Evolutionary conservation across 805 yeast genomes (phyloP), one percentile per base, ranked within the genome.

Genomic region (Candida sonorensis): DNA sequence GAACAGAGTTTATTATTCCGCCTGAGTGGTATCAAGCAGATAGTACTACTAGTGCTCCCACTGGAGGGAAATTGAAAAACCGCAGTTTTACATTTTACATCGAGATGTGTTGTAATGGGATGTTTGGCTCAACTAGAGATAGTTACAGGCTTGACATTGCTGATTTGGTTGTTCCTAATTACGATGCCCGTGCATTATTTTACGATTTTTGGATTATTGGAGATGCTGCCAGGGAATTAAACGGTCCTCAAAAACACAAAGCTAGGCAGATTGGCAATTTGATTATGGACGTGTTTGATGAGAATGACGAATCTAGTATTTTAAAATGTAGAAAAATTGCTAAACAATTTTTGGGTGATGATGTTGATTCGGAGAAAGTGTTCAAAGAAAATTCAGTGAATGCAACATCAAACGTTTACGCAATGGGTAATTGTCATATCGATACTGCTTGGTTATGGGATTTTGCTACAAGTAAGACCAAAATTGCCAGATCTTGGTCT

Each of bases 371-470:
- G 4, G 71, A 72, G 11, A 67, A 68, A 9, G 97, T 90, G 1
- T 79, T 66, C 44, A 66, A 69, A 38, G 63, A 66, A 18, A 62
- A 36, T 33, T 51, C 34, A 46, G 57, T 48, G 26, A 62, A 45
- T 37, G 45, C 50, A 19, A 57, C 52, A 37, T 58, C 72, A 36
- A 77, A 80, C 35, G 95, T 88, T 9, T 81, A 65, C 56, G 95
- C 84, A 7, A 70, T 92, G 43, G 98, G 98, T 26, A 84, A 92
- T 55, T 92, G 97, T 55, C 97, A 88, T 56, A 88, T 88, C 46
- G 98, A 90, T 51, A 90, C 97, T 12, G 97, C 97, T 11, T 90
- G 98, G 98, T 67, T 87, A 37, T 90, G 98, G 98, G 97, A 97
- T n/a, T 90, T 81, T 65, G 97, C 95, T 3, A 97, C 92, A 55